A percentile compares a stretch with the other conserved stretches of the same genome.
Evolutionary conservation across 441 rosid species (phyloP).

Genomic region (Pelargonium hybrid): DNA sequence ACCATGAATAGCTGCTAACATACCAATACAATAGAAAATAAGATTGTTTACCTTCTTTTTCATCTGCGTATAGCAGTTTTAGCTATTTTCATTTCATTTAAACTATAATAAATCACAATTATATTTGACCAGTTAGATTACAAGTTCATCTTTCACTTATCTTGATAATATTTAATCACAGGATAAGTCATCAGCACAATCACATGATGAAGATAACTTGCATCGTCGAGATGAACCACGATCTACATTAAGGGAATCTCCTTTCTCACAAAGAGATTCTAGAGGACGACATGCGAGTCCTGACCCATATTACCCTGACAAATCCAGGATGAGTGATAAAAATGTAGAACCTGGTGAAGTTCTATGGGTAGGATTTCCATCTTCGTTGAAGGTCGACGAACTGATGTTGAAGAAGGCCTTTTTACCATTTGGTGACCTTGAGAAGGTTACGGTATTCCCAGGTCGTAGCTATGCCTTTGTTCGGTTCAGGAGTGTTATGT

Average conservation of each 20-base stretch:
- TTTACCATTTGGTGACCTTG: slow-evolving; percentile 81
- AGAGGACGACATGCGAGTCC: slow-evolving; percentile 53
- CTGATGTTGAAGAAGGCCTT: slow-evolving; percentile 60
- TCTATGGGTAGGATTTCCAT: slow-evolving; percentile 89
- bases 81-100: too few relatives aligned
- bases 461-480: slow-evolving; percentile 98
- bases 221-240: slow-evolving; percentile 54
- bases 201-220: slow-evolving; percentile 47
- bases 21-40: neutral
- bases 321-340: slow-evolving; percentile 48
- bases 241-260: slow-evolving; percentile 46
- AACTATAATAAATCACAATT: slow-evolving; percentile 11
- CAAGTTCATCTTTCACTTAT: slow-evolving; percentile 28
- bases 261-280: slow-evolving; percentile 58
- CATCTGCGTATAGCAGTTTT: neutral
- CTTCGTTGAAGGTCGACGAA: slow-evolving; percentile 72
- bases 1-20: slow-evolving; percentile 8
- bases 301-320: slow-evolving; percentile 42
- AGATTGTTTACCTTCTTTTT: neutral
- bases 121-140: slow-evolving; percentile 17
- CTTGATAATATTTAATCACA: slow-evolving; percentile 45
- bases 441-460: slow-evolving; percentile 71
- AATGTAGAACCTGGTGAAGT: slow-evolving; percentile 83
- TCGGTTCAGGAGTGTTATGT: slow-evolving; percentile 44
- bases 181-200: slow-evolving; percentile 60